Base-by-base conservation (phyloP, 495 filamentous ascomycete species). In the Hyaloscypha hepaticicola region DNA sequence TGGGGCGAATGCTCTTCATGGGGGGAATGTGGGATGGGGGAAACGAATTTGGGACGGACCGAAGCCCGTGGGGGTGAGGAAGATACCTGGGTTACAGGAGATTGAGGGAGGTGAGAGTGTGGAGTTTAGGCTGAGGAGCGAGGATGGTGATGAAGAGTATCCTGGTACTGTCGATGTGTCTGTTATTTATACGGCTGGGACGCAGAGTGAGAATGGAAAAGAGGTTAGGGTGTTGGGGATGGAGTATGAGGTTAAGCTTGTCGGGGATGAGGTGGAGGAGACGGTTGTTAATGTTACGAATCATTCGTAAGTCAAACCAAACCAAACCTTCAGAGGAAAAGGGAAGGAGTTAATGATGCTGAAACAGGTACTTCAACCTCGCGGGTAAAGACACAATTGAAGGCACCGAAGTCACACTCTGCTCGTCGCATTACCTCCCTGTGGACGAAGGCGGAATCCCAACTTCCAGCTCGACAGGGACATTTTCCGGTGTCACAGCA, bases 241-340 rank as follows among this genome's bases (percentile, higher is more conserved):
- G 14, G 94, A 98, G 75, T 97, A 94, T 74, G 91, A 96, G 80
- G 91, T 89, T 1, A 85, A 93, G 72, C 78, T 97, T 51, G 82
- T 93, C 1, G 88, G 85, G 1, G 83, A 86, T 55, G 63, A 88
- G 31, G 87, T 87, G 25, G 85, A 91, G 25, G 94, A 97, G 82
- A 97, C 94, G 0, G 89, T 88, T 3, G 82, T 97, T 67, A 94
- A 91, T 70, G 81, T 97, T 69, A 98, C 94, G 29, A 98, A 98
- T 77, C 94, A 98, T 77, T 95, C 90, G 92, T 96, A 78, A 62
- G 82, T 75, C 5, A 29, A 12, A 27, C 31, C 57, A 9, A 2
- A 65, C 52, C 19, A n/a, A 5, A 22, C 22, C 62, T 58, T 29
- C 25, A 22, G n/a, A 11, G 3, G 27, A 56, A 31, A 34, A 14